phyloP scores from a whole-genome alignment of 306 rosid genomes.

The Quercus variabilis region DNA sequence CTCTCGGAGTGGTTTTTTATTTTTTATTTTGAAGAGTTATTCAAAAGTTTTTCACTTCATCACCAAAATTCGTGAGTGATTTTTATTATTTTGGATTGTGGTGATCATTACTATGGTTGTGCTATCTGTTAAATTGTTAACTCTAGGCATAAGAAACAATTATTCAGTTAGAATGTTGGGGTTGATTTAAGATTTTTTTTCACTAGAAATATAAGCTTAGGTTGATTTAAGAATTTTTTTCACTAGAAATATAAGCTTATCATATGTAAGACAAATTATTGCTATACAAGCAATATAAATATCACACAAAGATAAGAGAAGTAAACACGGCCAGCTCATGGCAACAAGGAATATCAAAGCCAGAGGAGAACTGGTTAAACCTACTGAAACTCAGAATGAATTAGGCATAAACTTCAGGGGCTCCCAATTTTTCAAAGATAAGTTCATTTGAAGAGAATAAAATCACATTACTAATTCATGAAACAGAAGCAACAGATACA shows the following conservation, averaged over 20 bases:
- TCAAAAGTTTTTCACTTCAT: too few species aligned
- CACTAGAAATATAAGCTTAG: neutral
- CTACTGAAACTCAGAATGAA: constrained; percentile 9
- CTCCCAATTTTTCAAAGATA: neutral
- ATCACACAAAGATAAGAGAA: constrained; percentile 16
- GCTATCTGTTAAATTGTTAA: too few species aligned
- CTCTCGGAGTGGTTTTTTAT: too few species aligned
- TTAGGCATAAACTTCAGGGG: neutral
- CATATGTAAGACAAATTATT: neutral
- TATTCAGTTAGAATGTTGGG: too few species aligned
- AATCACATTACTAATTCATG: neutral
- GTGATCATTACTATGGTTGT: too few species aligned
- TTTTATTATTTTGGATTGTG: too few species aligned
- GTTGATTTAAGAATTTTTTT: too few species aligned
- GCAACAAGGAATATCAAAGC: constrained; percentile 16
- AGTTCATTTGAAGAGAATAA: neutral
- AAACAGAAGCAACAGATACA: neutral
- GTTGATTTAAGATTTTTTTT: too few species aligned
- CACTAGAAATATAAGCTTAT: neutral
- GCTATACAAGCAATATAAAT: constrained; percentile 4
- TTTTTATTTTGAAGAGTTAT: too few species aligned
- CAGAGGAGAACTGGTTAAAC: constrained; percentile 15
- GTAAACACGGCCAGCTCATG: neutral
- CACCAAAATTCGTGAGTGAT: too few species aligned
- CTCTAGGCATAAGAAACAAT: too few species aligned